phyloP scores from a whole-genome alignment of 352 stramenopile genomes.

The Pythium sp. region DNA sequence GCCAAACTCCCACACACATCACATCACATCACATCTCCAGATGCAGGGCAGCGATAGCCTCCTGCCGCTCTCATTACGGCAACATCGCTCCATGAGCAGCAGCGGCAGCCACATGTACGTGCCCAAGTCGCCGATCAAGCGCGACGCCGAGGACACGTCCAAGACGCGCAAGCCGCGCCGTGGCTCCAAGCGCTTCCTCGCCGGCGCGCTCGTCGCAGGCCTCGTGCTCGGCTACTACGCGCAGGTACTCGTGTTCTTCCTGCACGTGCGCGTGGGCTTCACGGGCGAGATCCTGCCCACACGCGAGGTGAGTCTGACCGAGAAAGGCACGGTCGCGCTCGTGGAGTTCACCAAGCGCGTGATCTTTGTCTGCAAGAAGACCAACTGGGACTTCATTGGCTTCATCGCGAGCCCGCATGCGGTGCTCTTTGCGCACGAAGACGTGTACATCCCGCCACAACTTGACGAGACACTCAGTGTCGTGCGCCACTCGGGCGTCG shows the following conservation, averaged over 20 bases:
- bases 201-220: constrained; percentile 22
- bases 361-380: constrained; percentile 70
- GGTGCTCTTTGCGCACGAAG: constrained; percentile 64
- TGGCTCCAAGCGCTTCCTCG: constrained; percentile 21
- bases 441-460: constrained; percentile 46
- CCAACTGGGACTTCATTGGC: constrained; percentile 78
- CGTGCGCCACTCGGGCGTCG: constrained; percentile 57
- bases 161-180: constrained; percentile 17
- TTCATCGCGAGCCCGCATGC: constrained; percentile 62
- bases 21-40: not conserved
- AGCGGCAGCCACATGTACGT: constrained; percentile 6
- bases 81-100: not conserved
- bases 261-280: constrained; percentile 56
- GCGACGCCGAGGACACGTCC: constrained; percentile 15
- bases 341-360: constrained; percentile 57
- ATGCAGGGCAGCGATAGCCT: constrained; percentile 12
- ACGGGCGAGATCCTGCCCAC: constrained; percentile 50
- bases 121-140: constrained; percentile 4
- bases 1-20: not conserved
- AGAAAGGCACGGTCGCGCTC: constrained; percentile 49
- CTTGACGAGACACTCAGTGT: constrained; percentile 57
- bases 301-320: constrained; percentile 31
- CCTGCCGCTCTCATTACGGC: constrained; percentile 10
- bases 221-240: constrained; percentile 67
- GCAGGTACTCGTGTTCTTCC: constrained; percentile 67